Evolutionary conservation across 805 yeast species (phyloP).

Genomic region (Saccharomycopsis vini): DNA sequence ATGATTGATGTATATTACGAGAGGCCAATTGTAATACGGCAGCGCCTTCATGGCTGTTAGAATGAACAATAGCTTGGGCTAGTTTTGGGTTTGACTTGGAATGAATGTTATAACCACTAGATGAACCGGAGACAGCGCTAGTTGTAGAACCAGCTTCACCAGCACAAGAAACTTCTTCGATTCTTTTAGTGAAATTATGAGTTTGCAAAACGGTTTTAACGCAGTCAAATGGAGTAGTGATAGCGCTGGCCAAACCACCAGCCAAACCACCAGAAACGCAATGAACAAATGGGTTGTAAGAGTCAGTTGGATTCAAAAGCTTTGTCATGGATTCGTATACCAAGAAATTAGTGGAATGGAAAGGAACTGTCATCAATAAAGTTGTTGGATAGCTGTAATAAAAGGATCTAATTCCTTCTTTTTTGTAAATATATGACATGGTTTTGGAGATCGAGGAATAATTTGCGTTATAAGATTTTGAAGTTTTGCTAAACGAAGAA

Average conservation of each 20-base stretch:
- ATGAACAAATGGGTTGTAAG: slow-evolving; percentile 83
- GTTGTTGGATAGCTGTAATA: slow-evolving; percentile 93
- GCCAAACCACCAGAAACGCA: slow-evolving; percentile 89
- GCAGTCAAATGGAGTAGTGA: slow-evolving; percentile 91
- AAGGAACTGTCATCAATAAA: slow-evolving; percentile 82
- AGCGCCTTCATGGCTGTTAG: background rate
- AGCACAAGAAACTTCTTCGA: background rate
- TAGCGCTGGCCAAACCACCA: slow-evolving; percentile 91
- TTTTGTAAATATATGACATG: slow-evolving; percentile 41
- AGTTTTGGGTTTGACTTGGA: background rate
- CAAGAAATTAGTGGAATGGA: slow-evolving; percentile 88
- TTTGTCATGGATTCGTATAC: slow-evolving; percentile 78
- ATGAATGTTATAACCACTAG: background rate
- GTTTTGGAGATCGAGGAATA: slow-evolving; percentile 25
- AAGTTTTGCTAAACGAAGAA: slow-evolving; percentile 21
- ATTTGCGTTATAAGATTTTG: slow-evolving; percentile 22
- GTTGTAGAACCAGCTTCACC: too few relatives aligned
- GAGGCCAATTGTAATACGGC: background rate
- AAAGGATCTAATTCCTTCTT: slow-evolving; percentile 70
- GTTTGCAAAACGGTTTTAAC: slow-evolving; percentile 88
- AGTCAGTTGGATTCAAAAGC: slow-evolving; percentile 63
- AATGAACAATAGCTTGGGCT: background rate
- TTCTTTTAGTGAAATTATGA: slow-evolving; percentile 33
- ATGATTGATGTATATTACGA: slow-evolving; percentile 6
- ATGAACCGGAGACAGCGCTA: background rate